Evolutionary conservation across 345 rosid genomes (phyloP).

Genomic region (Salix suchowensis): DNA sequence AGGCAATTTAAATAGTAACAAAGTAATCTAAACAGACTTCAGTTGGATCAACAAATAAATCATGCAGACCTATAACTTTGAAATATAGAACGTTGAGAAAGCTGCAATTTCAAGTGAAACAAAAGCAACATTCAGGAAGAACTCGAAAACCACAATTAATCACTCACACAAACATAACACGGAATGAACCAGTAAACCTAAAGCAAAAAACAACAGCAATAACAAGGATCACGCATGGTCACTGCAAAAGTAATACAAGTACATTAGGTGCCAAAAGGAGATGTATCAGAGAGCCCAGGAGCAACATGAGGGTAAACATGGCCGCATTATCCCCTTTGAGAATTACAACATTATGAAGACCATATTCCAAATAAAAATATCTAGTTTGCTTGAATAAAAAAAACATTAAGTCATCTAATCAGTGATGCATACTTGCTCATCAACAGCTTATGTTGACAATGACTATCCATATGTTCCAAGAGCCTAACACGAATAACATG

Average conservation of each 20-base stretch:
- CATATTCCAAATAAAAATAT: background rate
- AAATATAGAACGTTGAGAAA: slow-evolving; percentile 92
- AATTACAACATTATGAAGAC: background rate
- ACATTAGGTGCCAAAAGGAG: slow-evolving; percentile 97
- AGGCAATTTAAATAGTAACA: background rate
- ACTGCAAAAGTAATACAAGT: background rate
- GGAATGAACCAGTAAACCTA: background rate
- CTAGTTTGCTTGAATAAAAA: slow-evolving; percentile 4
- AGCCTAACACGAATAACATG: slow-evolving; percentile 92
- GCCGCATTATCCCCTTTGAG: slow-evolving; percentile 16
- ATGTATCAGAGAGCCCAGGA: slow-evolving; percentile 85
- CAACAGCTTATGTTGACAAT: slow-evolving; percentile 73
- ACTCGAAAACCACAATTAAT: background rate
- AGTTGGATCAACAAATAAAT: slow-evolving; percentile 1
- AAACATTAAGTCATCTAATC: background rate
- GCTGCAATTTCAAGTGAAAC: slow-evolving; percentile 50
- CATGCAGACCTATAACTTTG: slow-evolving; percentile 78
- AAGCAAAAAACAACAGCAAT: background rate
- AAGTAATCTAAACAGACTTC: background rate
- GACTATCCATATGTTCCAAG: slow-evolving; percentile 93
- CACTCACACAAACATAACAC: background rate
- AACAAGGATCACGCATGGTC: background rate
- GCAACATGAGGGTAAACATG: slow-evolving; percentile 93
- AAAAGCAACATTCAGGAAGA: slow-evolving; percentile 20
- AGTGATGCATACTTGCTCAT: slow-evolving; percentile 74